Evolutionary conservation across 1,139 yeast genomes (phyloP), one percentile per base, ranked within the genome.

Genomic region (Yamadazyma dendronema): DNA sequence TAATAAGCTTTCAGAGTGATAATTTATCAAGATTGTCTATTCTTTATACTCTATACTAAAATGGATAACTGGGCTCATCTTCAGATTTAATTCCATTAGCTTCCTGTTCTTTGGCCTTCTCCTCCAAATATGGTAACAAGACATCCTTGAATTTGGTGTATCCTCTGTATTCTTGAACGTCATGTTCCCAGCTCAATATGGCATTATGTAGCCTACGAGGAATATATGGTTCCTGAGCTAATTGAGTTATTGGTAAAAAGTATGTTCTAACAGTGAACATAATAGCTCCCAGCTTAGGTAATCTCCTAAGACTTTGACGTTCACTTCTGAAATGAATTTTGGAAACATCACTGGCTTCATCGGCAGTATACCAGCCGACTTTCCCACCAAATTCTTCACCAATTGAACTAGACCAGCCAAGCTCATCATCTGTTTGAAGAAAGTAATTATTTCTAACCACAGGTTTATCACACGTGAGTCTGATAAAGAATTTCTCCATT

Each of bases 391-490:
- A 61, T 51, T 81, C 86, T 39, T 72, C 63, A 11, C 87, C 87
- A 50, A 81, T 79, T 0, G 84, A 75, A 9, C 52, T 41, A 1
- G 85, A 79, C 87, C 87, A 81, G 21, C 79, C 84, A 42, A 81
- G 60, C 44, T 76, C 67, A 39, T 71, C 72, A 53, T 81, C 86
- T 4, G 81, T 77, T 54, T 81, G 87, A 34, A 81, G 58, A 48
- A 81, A 81, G 54, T 80, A 81, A 54, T 81, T 81, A 56, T 81
- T 81, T 36, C 87, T 64, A 8, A 75, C 82, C 10, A 81, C 82
- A 0, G 85, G 82, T 39, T 66, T 62, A 44, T 65, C 84, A 36
- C 75, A 71, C 3, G 76, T 64, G 43, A 77, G 61, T 46, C 84
- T 61, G 26, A 68, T 57, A 53, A 81, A 80, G 56, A 80, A 80